A percentile compares a stretch with the other conserved stretches of the same genome.
These are phyloP conservation scores for Lagenaria siceraria DNA, from an alignment of 306 rosid species.

Conservation along the genomic window DNA sequence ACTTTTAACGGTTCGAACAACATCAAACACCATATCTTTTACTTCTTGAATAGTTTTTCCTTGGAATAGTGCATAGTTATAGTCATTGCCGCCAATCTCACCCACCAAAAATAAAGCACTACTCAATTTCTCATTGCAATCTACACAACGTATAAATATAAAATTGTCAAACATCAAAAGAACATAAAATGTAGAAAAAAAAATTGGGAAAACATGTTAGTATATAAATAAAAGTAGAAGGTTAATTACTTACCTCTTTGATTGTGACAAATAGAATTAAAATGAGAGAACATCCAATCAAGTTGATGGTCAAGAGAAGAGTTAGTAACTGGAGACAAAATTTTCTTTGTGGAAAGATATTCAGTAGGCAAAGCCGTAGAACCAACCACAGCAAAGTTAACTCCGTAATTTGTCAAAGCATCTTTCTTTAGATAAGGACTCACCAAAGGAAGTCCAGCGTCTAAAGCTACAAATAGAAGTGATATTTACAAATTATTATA, in stretches of 20 bases:
- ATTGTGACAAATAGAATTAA: background rate
- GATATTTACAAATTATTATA: too few species aligned
- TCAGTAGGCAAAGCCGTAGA: background rate
- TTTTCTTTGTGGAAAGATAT: background rate
- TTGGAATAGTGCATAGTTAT: background rate
- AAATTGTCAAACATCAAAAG: too few species aligned
- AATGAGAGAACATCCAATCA: constrained; percentile 13
- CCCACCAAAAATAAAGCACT: constrained; percentile 10
- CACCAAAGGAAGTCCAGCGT: background rate
- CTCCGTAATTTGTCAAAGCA: background rate
- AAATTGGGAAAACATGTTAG: too few species aligned
- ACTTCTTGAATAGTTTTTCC: constrained; percentile 1
- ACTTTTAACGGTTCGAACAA: constrained; percentile 4
- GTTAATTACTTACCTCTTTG: background rate
- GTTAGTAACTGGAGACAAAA: background rate
- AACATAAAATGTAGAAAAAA: too few species aligned
- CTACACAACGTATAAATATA: background rate
- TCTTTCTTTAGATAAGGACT: background rate
- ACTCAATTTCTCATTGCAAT: background rate
- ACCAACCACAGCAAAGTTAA: background rate
- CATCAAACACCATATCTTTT: constrained; percentile 1
- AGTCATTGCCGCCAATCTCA: constrained; percentile 13
- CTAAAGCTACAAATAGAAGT: background rate
- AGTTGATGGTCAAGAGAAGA: constrained; percentile 6
- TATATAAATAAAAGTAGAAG: too few species aligned